These are phyloP conservation scores for Thalassiosira profunda DNA, from an alignment of 108 stramenopile species.

Conservation along the genomic window DNA sequence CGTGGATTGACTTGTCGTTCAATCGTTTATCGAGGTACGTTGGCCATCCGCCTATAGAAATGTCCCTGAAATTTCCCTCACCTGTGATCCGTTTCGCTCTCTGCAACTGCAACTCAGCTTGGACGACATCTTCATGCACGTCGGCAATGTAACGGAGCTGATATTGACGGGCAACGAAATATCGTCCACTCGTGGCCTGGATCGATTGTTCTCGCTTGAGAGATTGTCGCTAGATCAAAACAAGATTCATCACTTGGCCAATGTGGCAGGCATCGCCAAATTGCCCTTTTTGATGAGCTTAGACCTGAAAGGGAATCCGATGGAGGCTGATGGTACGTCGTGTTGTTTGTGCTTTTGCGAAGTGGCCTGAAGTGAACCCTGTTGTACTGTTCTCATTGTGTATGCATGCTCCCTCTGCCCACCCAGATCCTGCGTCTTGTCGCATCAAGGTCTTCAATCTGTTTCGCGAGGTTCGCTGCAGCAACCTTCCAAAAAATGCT, in stretches of 20 bases:
- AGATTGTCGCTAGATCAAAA: slow-evolving; percentile 68
- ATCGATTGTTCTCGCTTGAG: slow-evolving; percentile 72
- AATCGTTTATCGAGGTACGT: slow-evolving; percentile 58
- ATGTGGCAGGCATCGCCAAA: slow-evolving; percentile 61
- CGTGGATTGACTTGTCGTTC: slow-evolving; percentile 68
- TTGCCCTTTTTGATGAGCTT: slow-evolving; percentile 72
- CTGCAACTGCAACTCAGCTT: slow-evolving; percentile 7
- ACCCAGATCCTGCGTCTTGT: slow-evolving; percentile 21
- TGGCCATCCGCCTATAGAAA: neutral
- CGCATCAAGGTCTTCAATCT: slow-evolving; percentile 66
- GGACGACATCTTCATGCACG: slow-evolving; percentile 44
- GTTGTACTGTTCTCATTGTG: neutral
- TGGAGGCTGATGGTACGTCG: slow-evolving; percentile 44
- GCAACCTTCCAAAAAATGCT: slow-evolving; percentile 43
- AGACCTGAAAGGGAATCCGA: slow-evolving; percentile 64
- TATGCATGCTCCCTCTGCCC: neutral
- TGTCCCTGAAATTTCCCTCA: neutral
- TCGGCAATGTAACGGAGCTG: slow-evolving; percentile 74
- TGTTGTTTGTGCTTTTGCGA: neutral
- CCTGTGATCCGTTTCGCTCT: neutral
- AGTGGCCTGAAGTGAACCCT: neutral
- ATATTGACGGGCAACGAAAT: slow-evolving; percentile 70
- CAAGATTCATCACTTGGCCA: slow-evolving; percentile 54
- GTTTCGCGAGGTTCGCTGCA: slow-evolving; percentile 56
- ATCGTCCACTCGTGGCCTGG: slow-evolving; percentile 54